Percentiles rank a stretch among this genome's conserved stretches.
These are phyloP conservation scores for Raphidocelis subcapitata DNA, from an alignment of 139 green algal species.

Conservation along the genomic window DNA sequence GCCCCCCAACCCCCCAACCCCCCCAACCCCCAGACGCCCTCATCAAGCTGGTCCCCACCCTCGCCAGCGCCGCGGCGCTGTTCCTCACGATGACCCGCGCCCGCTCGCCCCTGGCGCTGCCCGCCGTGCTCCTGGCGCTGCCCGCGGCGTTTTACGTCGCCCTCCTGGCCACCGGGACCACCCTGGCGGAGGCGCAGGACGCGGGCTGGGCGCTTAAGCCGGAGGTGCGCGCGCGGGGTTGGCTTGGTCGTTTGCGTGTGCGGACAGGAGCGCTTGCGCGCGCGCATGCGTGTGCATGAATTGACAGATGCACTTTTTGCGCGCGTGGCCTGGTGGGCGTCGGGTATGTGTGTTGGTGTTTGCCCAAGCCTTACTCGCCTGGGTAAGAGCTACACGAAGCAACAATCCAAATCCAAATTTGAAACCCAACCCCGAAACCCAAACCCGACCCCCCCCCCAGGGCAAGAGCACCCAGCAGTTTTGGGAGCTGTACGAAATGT, in stretches of 20 bases:
- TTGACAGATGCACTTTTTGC: no score
- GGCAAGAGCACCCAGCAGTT: constrained; percentile 44
- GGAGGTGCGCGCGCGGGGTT: constrained; percentile 27
- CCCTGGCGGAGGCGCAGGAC: constrained; percentile 48
- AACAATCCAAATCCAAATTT: no score
- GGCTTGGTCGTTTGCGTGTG: not conserved
- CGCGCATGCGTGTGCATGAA: no score
- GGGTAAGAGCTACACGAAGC: not conserved
- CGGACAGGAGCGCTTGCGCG: no score
- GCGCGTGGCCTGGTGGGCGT: no score
- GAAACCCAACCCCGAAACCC: not conserved
- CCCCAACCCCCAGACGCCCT: constrained; percentile 25
- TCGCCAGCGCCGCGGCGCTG: constrained; percentile 35
- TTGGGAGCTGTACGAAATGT: constrained; percentile 73
- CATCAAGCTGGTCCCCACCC: constrained; percentile 56
- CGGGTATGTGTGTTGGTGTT: not conserved
- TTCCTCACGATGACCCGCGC: constrained; percentile 42
- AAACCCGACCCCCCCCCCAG: not conserved
- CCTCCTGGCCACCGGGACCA: constrained; percentile 32
- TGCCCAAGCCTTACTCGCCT: not conserved
- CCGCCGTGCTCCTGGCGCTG: constrained; percentile 46
- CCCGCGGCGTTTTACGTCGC: constrained; percentile 55
- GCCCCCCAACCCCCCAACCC: not conserved
- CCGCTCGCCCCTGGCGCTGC: constrained; percentile 58
- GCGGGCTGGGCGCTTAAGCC: constrained; percentile 64